phyloP scores from a whole-genome alignment of 2,329 filamentous ascomycete species.

The Amesomyces nigricolor region DNA sequence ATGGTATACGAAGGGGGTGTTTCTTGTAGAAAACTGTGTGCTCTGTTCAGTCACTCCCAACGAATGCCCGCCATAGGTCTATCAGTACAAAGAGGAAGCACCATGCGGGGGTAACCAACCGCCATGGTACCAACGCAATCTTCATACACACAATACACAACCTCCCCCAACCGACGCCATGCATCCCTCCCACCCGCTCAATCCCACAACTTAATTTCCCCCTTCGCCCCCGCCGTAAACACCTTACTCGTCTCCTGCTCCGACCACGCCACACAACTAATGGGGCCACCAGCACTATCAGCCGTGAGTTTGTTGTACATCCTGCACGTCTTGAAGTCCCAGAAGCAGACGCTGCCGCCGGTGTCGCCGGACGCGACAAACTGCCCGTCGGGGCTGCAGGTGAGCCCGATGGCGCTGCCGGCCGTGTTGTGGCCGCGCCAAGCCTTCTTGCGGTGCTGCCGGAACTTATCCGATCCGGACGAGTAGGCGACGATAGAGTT shows the following conservation, averaged over 20 bases:
- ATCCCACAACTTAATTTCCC: conserved; percentile 90
- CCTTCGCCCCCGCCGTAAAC: conserved; percentile 82
- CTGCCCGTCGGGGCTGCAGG: conserved; percentile 84
- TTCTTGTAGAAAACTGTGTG: background rate
- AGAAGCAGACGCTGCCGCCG: conserved; percentile 87
- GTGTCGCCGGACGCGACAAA: conserved; percentile 84
- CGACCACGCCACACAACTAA: conserved; percentile 91
- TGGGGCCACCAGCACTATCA: conserved; percentile 70
- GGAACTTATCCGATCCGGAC: conserved; percentile 80
- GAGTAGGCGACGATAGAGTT: conserved; percentile 97
- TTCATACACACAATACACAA: background rate
- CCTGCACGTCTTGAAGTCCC: conserved; percentile 99
- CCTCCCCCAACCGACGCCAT: background rate
- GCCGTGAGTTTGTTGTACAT: conserved; percentile 97
- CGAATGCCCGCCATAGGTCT: background rate
- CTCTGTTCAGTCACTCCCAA: no score
- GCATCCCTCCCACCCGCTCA: conserved; percentile 36
- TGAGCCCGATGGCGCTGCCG: conserved; percentile 85
- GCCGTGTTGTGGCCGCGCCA: conserved; percentile 96
- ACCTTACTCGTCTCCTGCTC: conserved; percentile 97
- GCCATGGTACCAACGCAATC: background rate
- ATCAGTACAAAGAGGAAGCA: background rate
- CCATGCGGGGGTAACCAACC: background rate
- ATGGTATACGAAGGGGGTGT: background rate
- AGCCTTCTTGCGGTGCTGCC: conserved; percentile 94